Evolutionary conservation across 345 rosid genomes (phyloP).

Genomic region (Melastoma malabathricum): DNA sequence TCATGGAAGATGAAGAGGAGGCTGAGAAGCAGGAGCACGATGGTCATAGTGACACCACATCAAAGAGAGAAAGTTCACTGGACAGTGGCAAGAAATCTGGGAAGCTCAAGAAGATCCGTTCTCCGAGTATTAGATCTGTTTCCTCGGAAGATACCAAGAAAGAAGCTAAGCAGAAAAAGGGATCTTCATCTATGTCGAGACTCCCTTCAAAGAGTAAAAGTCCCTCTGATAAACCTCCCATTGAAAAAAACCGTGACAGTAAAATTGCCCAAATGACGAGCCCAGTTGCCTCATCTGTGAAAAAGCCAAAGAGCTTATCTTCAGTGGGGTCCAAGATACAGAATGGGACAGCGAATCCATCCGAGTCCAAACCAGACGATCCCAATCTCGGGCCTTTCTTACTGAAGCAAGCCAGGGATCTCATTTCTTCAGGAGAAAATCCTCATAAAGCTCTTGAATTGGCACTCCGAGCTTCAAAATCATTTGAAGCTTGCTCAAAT

Average conservation of each 20-base stretch:
- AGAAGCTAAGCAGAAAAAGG: constrained; percentile 18
- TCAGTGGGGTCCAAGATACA: constrained; percentile 20
- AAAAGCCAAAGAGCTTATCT: constrained; percentile 30
- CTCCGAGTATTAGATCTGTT: constrained; percentile 21
- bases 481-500: constrained; percentile 48
- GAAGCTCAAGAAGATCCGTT: constrained; percentile 22
- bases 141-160: constrained; percentile 27
- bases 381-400: constrained; percentile 61
- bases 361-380: constrained; percentile 29
- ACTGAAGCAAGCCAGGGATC: constrained; percentile 61
- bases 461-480: constrained; percentile 56
- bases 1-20: constrained; percentile 31
- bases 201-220: constrained; percentile 23
- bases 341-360: constrained; percentile 31
- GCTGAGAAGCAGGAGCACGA: constrained; percentile 35
- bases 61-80: constrained; percentile 27
- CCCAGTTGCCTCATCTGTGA: constrained; percentile 16
- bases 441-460: constrained; percentile 57
- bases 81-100: constrained; percentile 29
- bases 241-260: constrained; percentile 21
- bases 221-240: constrained; percentile 27
- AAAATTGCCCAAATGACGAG: constrained; percentile 27
- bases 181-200: constrained; percentile 22
- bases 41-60: constrained; percentile 23
- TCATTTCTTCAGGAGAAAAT: constrained; percentile 62